Percentiles rank a stretch among this genome's conserved stretches.
phyloP scores from a whole-genome alignment of 2,329 filamentous ascomycete genomes.

The Eutypella sp. region DNA sequence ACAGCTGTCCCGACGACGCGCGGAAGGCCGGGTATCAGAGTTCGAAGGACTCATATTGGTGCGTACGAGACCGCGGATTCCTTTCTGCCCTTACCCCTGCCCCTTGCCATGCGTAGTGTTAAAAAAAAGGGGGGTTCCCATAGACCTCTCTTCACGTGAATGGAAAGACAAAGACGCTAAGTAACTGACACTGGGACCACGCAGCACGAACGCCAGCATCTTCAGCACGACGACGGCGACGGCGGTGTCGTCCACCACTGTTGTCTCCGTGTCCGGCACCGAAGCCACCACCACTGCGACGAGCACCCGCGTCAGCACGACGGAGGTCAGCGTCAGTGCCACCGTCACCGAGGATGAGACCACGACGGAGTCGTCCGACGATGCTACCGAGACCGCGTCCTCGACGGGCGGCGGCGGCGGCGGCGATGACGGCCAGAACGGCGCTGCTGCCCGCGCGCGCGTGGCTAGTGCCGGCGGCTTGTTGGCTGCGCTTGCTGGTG shows the following conservation, averaged over 20 bases:
- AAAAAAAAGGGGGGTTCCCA: no score
- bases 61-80: no score
- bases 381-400: background rate
- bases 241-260: no score
- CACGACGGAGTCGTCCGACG: background rate
- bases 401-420: background rate
- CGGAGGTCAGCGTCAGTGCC: background rate
- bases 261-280: slow-evolving; percentile 3
- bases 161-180: no score
- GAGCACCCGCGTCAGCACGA: no score
- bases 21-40: slow-evolving; percentile 15
- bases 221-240: slow-evolving; percentile 18
- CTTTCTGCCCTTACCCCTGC: no score
- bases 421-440: no score
- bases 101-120: no score
- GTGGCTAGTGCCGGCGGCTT: slow-evolving; percentile 11
- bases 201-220: slow-evolving; percentile 23
- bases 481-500: slow-evolving; percentile 21
- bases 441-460: slow-evolving; percentile 6
- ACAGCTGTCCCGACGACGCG: slow-evolving; percentile 53
- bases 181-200: background rate
- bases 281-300: slow-evolving; percentile 3
- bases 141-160: no score
- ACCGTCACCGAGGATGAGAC: slow-evolving; percentile 1
- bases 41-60: slow-evolving; percentile 25